phyloP scores from a whole-genome alignment of 2,329 filamentous ascomycete species.

The Fusarium lyarnte region DNA sequence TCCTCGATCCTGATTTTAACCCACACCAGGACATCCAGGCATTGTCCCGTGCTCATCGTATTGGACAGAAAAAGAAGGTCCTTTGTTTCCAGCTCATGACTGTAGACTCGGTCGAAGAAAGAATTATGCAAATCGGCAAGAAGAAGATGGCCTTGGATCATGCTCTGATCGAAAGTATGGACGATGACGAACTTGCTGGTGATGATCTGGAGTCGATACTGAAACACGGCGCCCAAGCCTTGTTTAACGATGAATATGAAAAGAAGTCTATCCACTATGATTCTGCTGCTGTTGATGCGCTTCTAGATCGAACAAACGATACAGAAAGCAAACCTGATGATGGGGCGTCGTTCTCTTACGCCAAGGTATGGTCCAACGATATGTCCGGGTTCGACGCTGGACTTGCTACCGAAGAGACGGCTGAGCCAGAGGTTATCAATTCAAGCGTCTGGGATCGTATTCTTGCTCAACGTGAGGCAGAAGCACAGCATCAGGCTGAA shows the following conservation, averaged over 20 bases:
- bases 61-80: constrained; percentile 95
- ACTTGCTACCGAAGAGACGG: constrained; percentile 61
- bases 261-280: constrained; percentile 85
- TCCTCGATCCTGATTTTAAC: constrained; percentile 96
- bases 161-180: constrained; percentile 91
- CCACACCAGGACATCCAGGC: constrained; percentile 98
- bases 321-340: constrained; percentile 77
- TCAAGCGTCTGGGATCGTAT: constrained; percentile 90
- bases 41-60: constrained; percentile 91
- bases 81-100: constrained; percentile 96
- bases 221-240: constrained; percentile 83
- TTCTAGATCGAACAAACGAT: constrained; percentile 86
- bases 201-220: constrained; percentile 89
- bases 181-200: constrained; percentile 79
- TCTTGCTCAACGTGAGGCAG: constrained; percentile 80
- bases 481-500: constrained; percentile 77
- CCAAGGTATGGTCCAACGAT: constrained; percentile 91
- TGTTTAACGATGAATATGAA: constrained; percentile 80
- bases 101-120: constrained; percentile 88
- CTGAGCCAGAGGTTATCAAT: constrained; percentile 66
- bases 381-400: constrained; percentile 72
- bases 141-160: constrained; percentile 98
- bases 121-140: constrained; percentile 93
- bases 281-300: constrained; percentile 80
- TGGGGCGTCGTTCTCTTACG: constrained; percentile 88